Evolutionary conservation across 768 basidiomycete genomes (phyloP).

Genomic region (Suillus cothurnatus): DNA sequence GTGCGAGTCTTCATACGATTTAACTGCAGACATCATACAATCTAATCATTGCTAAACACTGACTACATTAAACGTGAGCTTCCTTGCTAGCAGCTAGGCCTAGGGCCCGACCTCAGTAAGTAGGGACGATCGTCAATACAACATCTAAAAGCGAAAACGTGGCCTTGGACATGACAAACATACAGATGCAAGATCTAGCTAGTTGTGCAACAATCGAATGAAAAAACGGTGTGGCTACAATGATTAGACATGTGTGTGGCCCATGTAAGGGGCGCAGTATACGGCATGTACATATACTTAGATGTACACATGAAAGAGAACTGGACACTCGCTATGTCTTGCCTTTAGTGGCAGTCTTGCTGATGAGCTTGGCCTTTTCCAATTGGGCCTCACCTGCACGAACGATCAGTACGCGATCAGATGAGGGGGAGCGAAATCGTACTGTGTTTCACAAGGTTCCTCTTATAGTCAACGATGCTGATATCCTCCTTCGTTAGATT

Average conservation of each 20-base stretch:
- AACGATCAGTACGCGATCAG: slow-evolving; percentile 10
- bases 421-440: slow-evolving; percentile 29
- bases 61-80: not conserved
- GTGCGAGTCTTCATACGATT: not conserved
- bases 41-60: not conserved
- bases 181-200: slow-evolving; percentile 10
- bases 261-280: slow-evolving; percentile 10
- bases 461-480: slow-evolving; percentile 93
- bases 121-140: not conserved
- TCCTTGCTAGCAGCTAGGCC: too few species aligned
- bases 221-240: slow-evolving; percentile 7
- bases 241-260: slow-evolving; percentile 3
- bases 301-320: not conserved
- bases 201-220: slow-evolving; percentile 8
- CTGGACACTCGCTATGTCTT: slow-evolving; percentile 47
- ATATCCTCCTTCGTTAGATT: slow-evolving; percentile 92
- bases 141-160: slow-evolving; percentile 3
- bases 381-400: slow-evolving; percentile 74
- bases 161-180: not conserved
- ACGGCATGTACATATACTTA: not conserved
- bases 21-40: not conserved
- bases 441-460: slow-evolving; percentile 80
- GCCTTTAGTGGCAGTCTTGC: slow-evolving; percentile 76
- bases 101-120: not conserved
- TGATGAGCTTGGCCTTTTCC: slow-evolving; percentile 92